Conservation (phyloP, 805 yeast species). For the Ogataea nakhonphanomensis region DNA sequence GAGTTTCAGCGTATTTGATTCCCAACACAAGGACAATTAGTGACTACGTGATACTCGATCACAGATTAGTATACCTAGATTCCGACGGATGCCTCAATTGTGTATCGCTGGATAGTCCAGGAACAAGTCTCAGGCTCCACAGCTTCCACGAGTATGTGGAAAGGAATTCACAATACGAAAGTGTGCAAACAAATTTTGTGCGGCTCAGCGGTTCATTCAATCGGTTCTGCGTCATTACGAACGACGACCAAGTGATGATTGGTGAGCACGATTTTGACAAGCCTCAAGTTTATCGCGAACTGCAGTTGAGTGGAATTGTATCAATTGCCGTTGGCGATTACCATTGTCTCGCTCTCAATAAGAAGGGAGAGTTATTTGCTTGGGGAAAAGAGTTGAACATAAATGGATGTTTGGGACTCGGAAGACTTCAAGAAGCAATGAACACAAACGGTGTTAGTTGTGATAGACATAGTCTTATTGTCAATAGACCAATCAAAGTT, state of each 20-base stretch:
- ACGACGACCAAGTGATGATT: conserved; percentile 43
- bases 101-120: conserved; percentile 13
- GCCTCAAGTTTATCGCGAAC: conserved; percentile 37
- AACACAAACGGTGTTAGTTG: conserved; percentile 23
- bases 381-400: conserved; percentile 66
- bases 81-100: conserved; percentile 40
- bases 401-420: conserved; percentile 75
- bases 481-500: conserved; percentile 42
- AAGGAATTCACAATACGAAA: conserved; percentile 28
- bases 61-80: conserved; percentile 48
- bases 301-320: conserved; percentile 47
- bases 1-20: conserved; percentile 40
- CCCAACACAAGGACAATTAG: conserved; percentile 36
- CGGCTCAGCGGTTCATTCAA: conserved; percentile 55
- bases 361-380: conserved; percentile 51
- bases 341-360: conserved; percentile 61
- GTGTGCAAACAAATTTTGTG: conserved; percentile 35
- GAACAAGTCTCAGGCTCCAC: conserved; percentile 12
- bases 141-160: conserved; percentile 32
- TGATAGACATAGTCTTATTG: conserved; percentile 35
- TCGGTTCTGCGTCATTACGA: conserved; percentile 53
- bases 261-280: conserved; percentile 34
- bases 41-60: conserved; percentile 57
- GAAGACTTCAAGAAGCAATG: conserved; percentile 26
- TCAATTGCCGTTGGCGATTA: conserved; percentile 69